These are phyloP conservation scores for Neurospora sp. DNA, from an alignment of 495 filamentous ascomycete species.

Conservation along the genomic window DNA sequence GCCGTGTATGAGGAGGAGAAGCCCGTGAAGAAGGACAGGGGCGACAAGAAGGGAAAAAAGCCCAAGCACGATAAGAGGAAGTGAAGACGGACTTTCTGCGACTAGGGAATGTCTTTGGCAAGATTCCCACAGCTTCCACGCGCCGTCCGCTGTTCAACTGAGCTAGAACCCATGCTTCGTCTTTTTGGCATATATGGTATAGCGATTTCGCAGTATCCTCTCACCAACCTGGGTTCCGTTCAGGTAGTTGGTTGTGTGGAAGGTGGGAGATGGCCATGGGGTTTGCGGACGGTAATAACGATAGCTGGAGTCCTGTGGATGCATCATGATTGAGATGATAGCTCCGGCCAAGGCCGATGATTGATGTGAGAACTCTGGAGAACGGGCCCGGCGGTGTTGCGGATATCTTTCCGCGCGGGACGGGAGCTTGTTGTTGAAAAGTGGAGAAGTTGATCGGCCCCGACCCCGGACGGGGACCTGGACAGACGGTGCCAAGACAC, in stretches of 20 bases:
- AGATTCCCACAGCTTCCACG: not conserved
- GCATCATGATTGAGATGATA: not conserved
- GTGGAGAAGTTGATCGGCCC: not conserved
- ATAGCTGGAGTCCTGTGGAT: not conserved
- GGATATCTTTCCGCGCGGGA: not conserved
- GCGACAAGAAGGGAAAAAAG: conserved; percentile 47
- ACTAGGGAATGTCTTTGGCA: not conserved
- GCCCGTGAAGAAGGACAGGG: conserved; percentile 42
- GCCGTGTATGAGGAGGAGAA: conserved; percentile 52
- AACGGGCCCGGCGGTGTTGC: not conserved
- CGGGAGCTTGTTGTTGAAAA: not conserved
- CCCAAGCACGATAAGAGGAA: conserved; percentile 34
- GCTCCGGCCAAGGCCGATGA: not conserved
- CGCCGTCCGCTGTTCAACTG: not conserved
- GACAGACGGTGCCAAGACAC: not conserved
- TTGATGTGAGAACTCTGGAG: not conserved
- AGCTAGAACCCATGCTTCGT: not conserved
- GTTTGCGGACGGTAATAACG: not conserved
- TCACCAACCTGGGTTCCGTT: not conserved
- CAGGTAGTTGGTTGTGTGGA: not conserved
- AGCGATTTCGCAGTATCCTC: not conserved
- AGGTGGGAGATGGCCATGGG: not conserved
- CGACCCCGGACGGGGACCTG: not conserved
- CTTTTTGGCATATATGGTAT: not conserved
- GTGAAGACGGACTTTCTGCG: conserved; percentile 2